Base-by-base conservation (phyloP, 2,329 filamentous ascomycete genomes). In the Aspergillus alliaceus region DNA sequence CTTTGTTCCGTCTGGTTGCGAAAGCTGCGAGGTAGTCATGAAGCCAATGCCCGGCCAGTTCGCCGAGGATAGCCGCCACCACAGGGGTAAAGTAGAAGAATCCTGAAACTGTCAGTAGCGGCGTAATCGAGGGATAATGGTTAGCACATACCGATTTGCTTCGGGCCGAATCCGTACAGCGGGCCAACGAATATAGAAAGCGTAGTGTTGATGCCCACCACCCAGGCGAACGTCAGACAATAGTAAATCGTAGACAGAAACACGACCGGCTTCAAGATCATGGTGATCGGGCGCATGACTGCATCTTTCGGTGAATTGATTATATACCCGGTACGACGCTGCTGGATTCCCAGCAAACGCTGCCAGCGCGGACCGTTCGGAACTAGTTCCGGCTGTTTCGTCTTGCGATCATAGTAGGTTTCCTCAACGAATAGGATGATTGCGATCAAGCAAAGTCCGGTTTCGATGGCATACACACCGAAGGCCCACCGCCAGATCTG, bases 31-130 rank as follows among this genome's bases (percentile, higher is more conserved):
- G 65, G 3, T 72, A 58, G 60, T 86, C 83, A 67, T 86, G 82
- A 6, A 85, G 71, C 77, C 78, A 85, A 68, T 86, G 84, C 6
- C 84, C 84, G 4, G 73, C 67, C 0, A 80, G 54, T 70, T 85
- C 82, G 25, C 83, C 84, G 0, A 86, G 68, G 14, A 84, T 66
- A 3, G 80, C 78, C 3, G 78, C 84, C 1, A 85, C 77, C 25
- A 86, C 76, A 2, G 82, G 82, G 0, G 82, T 81, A 66, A 86
- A 85, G 70, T 86, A 86, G 65, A 86, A 84, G 60, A 76, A 79
- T 1, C 79, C 74, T 66, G 20, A 8, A 22, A 4, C 9, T 2
- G n/a, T 39, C 14, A 52, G 18, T 32, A n/a, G n/a, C n/a, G n/a
- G n/a, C n/a, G 6, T 34, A 62, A 6, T 53, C 42, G 48, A 59